Conservation (phyloP, 2,329 filamentous ascomycete species). For the Coniella vitis region DNA sequence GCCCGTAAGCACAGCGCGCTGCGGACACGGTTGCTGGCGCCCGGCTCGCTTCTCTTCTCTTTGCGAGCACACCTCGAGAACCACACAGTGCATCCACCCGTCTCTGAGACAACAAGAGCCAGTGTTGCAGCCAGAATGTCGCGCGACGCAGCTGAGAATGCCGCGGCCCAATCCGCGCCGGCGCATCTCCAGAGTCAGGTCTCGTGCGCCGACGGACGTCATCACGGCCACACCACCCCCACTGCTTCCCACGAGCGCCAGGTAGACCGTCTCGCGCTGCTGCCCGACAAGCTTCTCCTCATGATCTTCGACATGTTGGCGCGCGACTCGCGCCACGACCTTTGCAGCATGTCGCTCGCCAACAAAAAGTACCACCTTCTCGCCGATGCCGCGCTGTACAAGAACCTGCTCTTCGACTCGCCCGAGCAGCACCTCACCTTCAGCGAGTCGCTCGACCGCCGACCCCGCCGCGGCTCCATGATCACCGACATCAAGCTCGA, state of each 20-base stretch:
- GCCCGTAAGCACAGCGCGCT: no score
- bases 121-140: constrained; percentile 4
- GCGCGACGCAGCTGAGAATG: constrained; percentile 9
- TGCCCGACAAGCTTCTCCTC: constrained; percentile 35
- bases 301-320: constrained; percentile 33
- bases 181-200: no score
- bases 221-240: neutral
- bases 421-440: constrained; percentile 42
- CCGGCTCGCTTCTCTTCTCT: no score
- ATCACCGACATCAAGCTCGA: constrained; percentile 39
- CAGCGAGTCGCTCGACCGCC: constrained; percentile 38
- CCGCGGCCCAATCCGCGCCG: neutral
- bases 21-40: no score
- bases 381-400: constrained; percentile 41
- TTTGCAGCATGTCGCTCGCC: constrained; percentile 36
- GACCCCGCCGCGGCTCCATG: constrained; percentile 39
- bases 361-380: constrained; percentile 36
- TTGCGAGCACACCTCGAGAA: no score
- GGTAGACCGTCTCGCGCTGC: constrained; percentile 19
- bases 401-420: constrained; percentile 38
- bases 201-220: neutral
- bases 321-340: constrained; percentile 28
- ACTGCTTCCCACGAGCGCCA: neutral
- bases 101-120: neutral
- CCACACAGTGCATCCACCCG: no score